Base-by-base conservation (phyloP, 2,329 filamentous ascomycete species). In the Aspergillus niger region DNA sequence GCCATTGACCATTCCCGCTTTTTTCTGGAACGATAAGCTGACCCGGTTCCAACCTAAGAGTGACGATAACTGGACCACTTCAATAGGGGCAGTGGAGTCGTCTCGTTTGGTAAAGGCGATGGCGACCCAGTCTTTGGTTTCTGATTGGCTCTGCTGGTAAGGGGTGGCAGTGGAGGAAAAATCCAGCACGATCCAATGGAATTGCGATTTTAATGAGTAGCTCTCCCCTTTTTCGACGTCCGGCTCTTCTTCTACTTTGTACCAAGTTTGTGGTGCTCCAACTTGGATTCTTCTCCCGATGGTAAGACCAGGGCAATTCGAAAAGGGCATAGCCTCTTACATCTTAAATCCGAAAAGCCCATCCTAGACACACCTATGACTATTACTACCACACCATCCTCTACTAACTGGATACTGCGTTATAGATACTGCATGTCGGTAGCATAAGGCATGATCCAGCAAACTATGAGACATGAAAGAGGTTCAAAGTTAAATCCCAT, bases 1-100 rank as follows among this genome's bases (percentile, higher is more conserved):
- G 32, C 41, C 17, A 44, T 44, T 44, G 17, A 20, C 41, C 17
- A 44, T 44, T 49, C 41, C 43, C 55, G 44, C 57, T 56, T 51
- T 63, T 59, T 64, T 65, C 63, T 65, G 63, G 63, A 65, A 64
- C 59, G 58, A 59, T 53, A 55, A 49, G 47, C 22, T 57, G 41
- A 26, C 22, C 36, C 20, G 48, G 53, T 50, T 30, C n/a, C 47
- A 28, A 50, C 47, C 47, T 50, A 30, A 22, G 24, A 43, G n/a
- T 15, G 30, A 55, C 24, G 53, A 36, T 55, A 26, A 55, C 36
- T 57, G 47, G 55, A 57, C 15, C 39, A 36, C 39, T 47, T 20
- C 58, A 61, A 60, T 62, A 57, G 63, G 62, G 60, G 62, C 26
- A 49, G 64, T 60, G 60, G 59, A 54, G 60, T 32, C 39, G 28